phyloP scores from a whole-genome alignment of 345 rosid genomes.

The Bruguiera sexangula region DNA sequence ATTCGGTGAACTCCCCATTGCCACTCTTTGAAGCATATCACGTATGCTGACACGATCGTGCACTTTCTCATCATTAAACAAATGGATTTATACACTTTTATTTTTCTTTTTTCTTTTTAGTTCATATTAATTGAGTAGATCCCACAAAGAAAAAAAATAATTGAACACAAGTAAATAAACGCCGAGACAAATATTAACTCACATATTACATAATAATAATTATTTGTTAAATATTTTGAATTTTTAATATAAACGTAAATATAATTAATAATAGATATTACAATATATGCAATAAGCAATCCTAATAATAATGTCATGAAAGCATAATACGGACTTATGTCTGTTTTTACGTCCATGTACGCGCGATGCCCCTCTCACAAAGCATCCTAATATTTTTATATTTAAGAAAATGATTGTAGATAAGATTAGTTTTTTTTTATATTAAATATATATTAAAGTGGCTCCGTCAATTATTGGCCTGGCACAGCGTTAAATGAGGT shows the following conservation, averaged over 20 bases:
- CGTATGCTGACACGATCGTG: conserved; percentile 1
- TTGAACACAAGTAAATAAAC: too few species aligned
- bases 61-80: conserved; percentile 17
- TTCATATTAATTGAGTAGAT: too few species aligned
- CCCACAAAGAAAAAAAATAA: too few species aligned
- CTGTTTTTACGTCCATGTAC: too few species aligned
- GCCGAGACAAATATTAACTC: too few species aligned
- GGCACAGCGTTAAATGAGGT: conserved; percentile 25
- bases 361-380: not conserved
- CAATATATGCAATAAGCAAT: too few species aligned
- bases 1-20: conserved; percentile 28
- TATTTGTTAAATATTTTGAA: too few species aligned
- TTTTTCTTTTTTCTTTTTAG: not conserved
- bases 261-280: too few species aligned
- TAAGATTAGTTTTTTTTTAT: not conserved
- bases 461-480: conserved; percentile 37
- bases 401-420: not conserved
- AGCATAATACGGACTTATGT: too few species aligned
- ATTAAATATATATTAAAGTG: not conserved
- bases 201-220: too few species aligned
- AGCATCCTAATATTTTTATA: not conserved
- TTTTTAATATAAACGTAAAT: too few species aligned
- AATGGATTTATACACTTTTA: not conserved
- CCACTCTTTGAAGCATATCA: not conserved
- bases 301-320: too few species aligned